phyloP scores from a whole-genome alignment of 2,329 filamentous ascomycete species.

The Colletotrichum noveboracense region DNA sequence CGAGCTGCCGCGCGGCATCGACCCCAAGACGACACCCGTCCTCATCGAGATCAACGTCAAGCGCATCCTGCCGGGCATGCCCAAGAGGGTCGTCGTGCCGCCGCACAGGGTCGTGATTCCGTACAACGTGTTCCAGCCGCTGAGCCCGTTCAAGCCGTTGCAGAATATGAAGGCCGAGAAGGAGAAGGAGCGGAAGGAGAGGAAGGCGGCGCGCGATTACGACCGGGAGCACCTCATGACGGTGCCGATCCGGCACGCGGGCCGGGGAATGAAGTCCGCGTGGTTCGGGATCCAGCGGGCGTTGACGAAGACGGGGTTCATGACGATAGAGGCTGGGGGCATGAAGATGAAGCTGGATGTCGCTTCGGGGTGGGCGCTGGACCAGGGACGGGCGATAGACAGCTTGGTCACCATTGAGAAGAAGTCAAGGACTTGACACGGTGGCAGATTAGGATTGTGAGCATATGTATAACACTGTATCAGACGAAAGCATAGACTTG shows the following conservation, averaged over 20 bases:
- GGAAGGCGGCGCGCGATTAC: conserved; percentile 49
- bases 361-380: conserved; percentile 61
- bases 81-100: conserved; percentile 45
- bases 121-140: conserved; percentile 35
- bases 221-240: conserved; percentile 62
- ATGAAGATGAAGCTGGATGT: conserved; percentile 63
- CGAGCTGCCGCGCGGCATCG: conserved; percentile 13
- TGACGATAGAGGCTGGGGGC: conserved; percentile 52
- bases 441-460: neutral
- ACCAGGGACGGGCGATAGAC: conserved; percentile 64
- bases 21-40: conserved; percentile 31
- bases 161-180: conserved; percentile 31
- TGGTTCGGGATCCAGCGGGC: conserved; percentile 53
- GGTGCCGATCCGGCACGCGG: conserved; percentile 59
- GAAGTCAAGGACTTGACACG: neutral
- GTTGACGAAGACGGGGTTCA: conserved; percentile 62
- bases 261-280: conserved; percentile 43
- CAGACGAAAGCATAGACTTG: neutral
- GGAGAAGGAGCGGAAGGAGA: conserved; percentile 39
- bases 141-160: conserved; percentile 10
- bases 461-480: neutral
- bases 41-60: conserved; percentile 59
- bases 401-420: conserved; percentile 44
- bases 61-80: conserved; percentile 53
- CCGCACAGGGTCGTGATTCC: conserved; percentile 42